These are phyloP conservation scores for Cyclotella kingstonii DNA, from an alignment of 108 stramenopile genomes.

Conservation along the genomic window DNA sequence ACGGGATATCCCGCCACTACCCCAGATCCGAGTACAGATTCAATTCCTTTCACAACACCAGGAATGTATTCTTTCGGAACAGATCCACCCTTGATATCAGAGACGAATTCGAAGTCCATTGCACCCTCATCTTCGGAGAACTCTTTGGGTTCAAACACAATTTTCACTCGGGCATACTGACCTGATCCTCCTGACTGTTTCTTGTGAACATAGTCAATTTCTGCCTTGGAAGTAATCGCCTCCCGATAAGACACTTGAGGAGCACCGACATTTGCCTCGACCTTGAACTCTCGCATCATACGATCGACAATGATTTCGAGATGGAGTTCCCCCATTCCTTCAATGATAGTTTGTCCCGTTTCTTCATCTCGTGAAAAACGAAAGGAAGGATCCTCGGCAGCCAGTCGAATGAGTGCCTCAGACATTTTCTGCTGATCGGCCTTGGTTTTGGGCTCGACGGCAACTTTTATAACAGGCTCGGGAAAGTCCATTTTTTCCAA, in stretches of 20 bases:
- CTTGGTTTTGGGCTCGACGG: slow-evolving; percentile 95
- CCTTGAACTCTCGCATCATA: slow-evolving; percentile 98
- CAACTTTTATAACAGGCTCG: slow-evolving; percentile 97
- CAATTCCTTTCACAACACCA: slow-evolving; percentile 97
- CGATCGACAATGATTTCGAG: slow-evolving; percentile 99
- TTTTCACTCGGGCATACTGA: slow-evolving; percentile 96
- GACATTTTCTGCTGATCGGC: slow-evolving; percentile 93
- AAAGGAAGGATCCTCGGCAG: slow-evolving; percentile 98
- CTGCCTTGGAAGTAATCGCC: slow-evolving; percentile 90
- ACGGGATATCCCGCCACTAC: slow-evolving; percentile 97
- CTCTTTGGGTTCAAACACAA: slow-evolving; percentile 92
- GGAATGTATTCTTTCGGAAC: slow-evolving; percentile 99
- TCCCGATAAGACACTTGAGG: slow-evolving; percentile 97
- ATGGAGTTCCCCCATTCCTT: slow-evolving; percentile 99
- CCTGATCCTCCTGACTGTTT: slow-evolving; percentile 98
- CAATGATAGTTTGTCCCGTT: slow-evolving; percentile 97
- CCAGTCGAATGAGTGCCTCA: slow-evolving; percentile 92
- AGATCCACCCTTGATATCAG: slow-evolving; percentile 96
- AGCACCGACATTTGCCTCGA: slow-evolving; percentile 90
- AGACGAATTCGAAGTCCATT: slow-evolving; percentile 93
- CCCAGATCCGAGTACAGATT: slow-evolving; percentile 89
- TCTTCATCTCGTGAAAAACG: slow-evolving; percentile 94
- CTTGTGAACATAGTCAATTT: slow-evolving; percentile 98
- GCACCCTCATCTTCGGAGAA: slow-evolving; percentile 82
- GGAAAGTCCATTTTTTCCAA: slow-evolving; percentile 99